phyloP scores from a whole-genome alignment of 169 alveolate genomes.

The Plasmodium vinckei region DNA sequence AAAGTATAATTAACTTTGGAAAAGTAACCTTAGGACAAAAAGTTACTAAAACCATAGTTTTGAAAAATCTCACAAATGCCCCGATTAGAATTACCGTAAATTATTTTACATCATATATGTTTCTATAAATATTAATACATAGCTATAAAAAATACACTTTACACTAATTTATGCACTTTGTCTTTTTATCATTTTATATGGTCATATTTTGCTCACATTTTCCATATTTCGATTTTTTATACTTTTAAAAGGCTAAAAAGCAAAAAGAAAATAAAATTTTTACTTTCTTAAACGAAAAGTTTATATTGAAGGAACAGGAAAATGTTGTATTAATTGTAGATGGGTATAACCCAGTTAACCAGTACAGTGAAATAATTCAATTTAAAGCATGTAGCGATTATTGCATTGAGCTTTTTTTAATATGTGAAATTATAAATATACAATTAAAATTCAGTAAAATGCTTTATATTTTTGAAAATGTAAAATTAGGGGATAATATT shows the following conservation, averaged over 20 bases:
- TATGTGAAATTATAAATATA: conserved; percentile 63
- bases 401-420: conserved; percentile 33
- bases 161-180: too few species aligned
- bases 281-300: conserved; percentile 30
- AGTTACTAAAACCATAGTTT: conserved; percentile 25
- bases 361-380: conserved; percentile 50
- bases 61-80: conserved; percentile 50
- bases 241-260: conserved; percentile 31
- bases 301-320: conserved; percentile 48
- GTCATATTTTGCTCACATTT: background rate
- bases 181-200: too few species aligned
- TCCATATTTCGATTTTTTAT: background rate
- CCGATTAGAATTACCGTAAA: conserved; percentile 49
- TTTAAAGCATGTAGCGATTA: conserved; percentile 73
- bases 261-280: conserved; percentile 41
- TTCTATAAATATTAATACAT: too few species aligned
- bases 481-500: conserved; percentile 45
- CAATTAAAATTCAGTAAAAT: conserved; percentile 25
- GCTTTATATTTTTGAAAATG: conserved; percentile 49
- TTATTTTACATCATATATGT: background rate
- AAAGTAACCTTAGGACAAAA: conserved; percentile 50
- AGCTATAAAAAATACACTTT: too few species aligned
- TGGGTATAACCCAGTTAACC: conserved; percentile 51
- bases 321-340: conserved; percentile 21
- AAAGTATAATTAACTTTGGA: conserved; percentile 65